Base-by-base conservation (phyloP, 805 yeast genomes). In the Wickerhamomyces bisporus region DNA sequence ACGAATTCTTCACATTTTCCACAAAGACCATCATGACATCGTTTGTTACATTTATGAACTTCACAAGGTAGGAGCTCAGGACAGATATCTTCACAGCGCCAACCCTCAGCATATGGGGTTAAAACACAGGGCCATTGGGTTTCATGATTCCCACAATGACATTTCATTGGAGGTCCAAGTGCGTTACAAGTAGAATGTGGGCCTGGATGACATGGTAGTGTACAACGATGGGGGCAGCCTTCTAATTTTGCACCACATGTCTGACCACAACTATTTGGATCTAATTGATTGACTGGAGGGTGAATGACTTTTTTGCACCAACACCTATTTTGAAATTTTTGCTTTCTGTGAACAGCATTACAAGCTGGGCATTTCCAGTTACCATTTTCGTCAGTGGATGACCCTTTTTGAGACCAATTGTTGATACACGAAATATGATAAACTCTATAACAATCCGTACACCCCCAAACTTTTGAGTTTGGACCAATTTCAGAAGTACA, bases 351-450 rank as follows among this genome's bases (percentile, higher is more conserved):
- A 35, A 65, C 75, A 34, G 60, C 65, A 60, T 77, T 86, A 57
- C 95, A 85, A 3, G 84, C 73, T 1, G 96, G 96, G 59, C 97
- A 88, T 50, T 88, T 70, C 96, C 96, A 88, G 29, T 70, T 65
- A 34, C 72, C 73, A 31, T 71, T 69, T 1, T 60, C 62, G 25
- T 76, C 76, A 1, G 85, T 80, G 6, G 85, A 74, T 2, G 84
- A 75, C 5, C 89, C 89, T 43, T 84, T 70, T 18, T 65, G 58
- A 3, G 96, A 91, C 98, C 98, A 93, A 47, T 81, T 86, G 35
- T 74, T 64, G 32, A 88, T 82, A 64, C 98, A 91, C 12, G 77
- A 79, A 32, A 87, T 66, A 56, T 91, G 96, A 55, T 86, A 91
- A 1, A 84, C 95, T 41, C 97, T 67, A 53, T 64, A 82, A 57